Evolutionary conservation across 495 filamentous ascomycete species (phyloP), one percentile per base, ranked within the genome.

Genomic region (Trichodelitschia bisporula): DNA sequence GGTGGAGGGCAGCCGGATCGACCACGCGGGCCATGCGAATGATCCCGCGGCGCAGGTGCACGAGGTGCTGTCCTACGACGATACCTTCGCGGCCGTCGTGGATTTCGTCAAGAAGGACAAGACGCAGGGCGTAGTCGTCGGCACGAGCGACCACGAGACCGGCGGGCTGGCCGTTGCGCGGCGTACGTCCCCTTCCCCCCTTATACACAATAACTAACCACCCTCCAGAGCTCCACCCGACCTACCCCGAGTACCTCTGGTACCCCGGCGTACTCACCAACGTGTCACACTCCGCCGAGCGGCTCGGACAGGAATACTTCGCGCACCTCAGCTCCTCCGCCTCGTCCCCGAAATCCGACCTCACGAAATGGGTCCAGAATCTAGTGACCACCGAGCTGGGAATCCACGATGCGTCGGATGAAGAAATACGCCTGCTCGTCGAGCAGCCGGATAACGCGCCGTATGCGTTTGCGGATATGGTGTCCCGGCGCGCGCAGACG

Each of bases 1-100:
- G 84, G 84, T 97, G 35, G 86, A 97, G 48, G 86, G 86, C 3
- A 83, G 75, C 40, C 62, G 89, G 19, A 95, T 97, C 39, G 86
- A 97, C 39, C 89, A 97, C 48, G 83, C 86, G 2, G 89, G 82
- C 9, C 86, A 97, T 43, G 69, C 66, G 31, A 97, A 97, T 41
- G 86, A 97, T 45, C 86, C 86, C 1, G 83, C 75, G 8, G 82
- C 89, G 0, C 89, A 95, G 46, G 86, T 95, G 5, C 69, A 84
- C 34, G 86, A 97, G 44, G 82, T 95, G 1, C 55, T 93, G 4
- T 83, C 75, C 21, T 95, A 92, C 38, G 86, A 95, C 55, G 70
- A 64, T 44, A 64, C 84, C 0, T 83, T 95, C 49, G 55, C 69
- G 26, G 62, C 64, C 4, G 80, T 91, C 0, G 45, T 92, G 9